phyloP scores from a whole-genome alignment of 768 basidiomycete species.

The Neoboletus brunneissimus region DNA sequence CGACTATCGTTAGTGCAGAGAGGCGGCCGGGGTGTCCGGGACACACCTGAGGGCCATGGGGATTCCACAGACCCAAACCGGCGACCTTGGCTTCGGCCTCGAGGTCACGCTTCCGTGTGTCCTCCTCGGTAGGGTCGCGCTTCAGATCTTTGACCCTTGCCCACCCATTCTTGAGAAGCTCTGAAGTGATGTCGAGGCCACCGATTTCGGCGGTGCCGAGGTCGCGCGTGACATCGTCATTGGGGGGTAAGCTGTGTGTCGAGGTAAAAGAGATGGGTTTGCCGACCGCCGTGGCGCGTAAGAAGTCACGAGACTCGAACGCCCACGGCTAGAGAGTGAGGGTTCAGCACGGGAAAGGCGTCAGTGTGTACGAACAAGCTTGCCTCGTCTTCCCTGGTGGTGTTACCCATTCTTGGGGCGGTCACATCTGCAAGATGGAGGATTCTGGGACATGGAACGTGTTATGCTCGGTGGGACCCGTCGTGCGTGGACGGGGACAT shows the following conservation, averaged over 20 bases:
- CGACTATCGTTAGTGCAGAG: conserved; percentile 1
- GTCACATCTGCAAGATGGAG: conserved; percentile 86
- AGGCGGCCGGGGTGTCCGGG: not conserved
- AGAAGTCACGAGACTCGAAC: conserved; percentile 89
- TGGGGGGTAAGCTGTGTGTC: conserved; percentile 72
- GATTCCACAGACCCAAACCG: conserved; percentile 85
- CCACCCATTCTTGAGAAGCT: conserved; percentile 90
- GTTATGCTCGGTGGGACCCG: conserved; percentile 9
- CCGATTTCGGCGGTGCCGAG: conserved; percentile 72
- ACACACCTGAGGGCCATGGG: conserved; percentile 68
- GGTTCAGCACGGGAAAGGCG: conserved; percentile 1
- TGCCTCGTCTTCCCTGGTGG: conserved; percentile 87
- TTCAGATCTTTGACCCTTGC: conserved; percentile 86
- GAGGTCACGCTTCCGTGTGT: conserved; percentile 64
- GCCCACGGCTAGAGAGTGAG: conserved; percentile 66
- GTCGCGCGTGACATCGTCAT: conserved; percentile 76
- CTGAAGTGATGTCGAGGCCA: conserved; percentile 68
- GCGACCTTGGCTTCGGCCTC: conserved; percentile 73
- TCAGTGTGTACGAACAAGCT: conserved; percentile 5
- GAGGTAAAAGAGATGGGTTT: conserved; percentile 87
- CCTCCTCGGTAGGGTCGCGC: conserved; percentile 79
- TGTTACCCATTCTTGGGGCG: conserved; percentile 81
- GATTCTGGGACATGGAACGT: conserved; percentile 47
- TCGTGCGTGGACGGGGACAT: not conserved
- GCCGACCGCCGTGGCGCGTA: conserved; percentile 81